Conservation (phyloP, 805 yeast genomes). For the Wickerhamiella azyma region DNA sequence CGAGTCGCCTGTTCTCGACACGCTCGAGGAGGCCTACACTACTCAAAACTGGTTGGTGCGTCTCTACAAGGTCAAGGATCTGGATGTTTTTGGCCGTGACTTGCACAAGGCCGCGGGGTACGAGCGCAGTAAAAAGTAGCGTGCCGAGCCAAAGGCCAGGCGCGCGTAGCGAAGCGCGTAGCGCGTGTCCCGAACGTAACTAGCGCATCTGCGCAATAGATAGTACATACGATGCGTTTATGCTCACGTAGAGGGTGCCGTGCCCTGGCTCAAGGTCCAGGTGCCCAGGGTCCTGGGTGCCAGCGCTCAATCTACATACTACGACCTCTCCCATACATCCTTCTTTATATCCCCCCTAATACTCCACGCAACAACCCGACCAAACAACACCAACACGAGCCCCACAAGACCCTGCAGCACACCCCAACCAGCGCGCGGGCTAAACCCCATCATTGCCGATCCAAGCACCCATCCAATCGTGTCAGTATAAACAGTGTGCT, state of each 20-base stretch:
- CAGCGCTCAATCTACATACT: too few species aligned
- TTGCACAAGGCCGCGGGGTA: conserved; percentile 14
- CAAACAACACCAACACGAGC: conserved; percentile 15
- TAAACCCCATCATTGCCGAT: conserved; percentile 31
- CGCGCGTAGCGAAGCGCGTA: too few species aligned
- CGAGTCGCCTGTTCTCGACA: conserved; percentile 41
- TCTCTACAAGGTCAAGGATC: conserved; percentile 79
- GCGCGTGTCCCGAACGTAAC: too few species aligned
- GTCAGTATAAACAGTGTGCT: conserved; percentile 69
- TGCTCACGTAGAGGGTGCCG: too few species aligned
- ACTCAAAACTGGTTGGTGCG: conserved; percentile 95
- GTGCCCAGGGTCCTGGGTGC: too few species aligned
- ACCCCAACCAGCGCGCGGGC: conserved; percentile 20
- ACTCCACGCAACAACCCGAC: conserved; percentile 17
- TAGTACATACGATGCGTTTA: too few species aligned
- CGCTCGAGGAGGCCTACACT: conserved; percentile 87
- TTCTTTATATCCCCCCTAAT: conserved; percentile 14
- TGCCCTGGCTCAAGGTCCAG: too few species aligned
- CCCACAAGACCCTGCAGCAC: conserved; percentile 18
- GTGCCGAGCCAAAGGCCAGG: too few species aligned
- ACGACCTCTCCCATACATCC: too few species aligned
- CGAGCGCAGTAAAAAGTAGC: conserved; percentile 1
- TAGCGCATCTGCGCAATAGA: too few species aligned
- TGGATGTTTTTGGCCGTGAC: conserved; percentile 77
- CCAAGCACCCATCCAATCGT: conserved; percentile 66